A percentile compares a stretch with the other conserved stretches of the same genome.
phyloP scores from a whole-genome alignment of 2,329 filamentous ascomycete genomes.

The Colletotrichum navitas region DNA sequence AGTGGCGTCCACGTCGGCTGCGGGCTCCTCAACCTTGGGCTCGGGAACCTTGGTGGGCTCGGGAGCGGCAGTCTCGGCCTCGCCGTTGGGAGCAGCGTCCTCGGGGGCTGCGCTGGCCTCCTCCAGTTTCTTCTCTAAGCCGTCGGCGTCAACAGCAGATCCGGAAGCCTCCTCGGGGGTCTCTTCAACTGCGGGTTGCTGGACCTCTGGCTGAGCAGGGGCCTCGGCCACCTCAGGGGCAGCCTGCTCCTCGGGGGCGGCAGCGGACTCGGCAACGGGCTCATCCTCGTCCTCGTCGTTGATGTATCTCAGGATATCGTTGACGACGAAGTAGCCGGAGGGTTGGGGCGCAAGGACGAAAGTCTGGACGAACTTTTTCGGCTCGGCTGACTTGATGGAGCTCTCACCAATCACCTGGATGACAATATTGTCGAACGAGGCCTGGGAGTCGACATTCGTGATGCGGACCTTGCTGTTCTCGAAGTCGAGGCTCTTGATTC shows the following conservation, averaged over 20 bases:
- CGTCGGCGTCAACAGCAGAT: conserved; percentile 58
- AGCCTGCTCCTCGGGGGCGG: conserved; percentile 52
- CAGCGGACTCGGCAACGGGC: conserved; percentile 57
- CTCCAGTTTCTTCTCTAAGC: conserved; percentile 83
- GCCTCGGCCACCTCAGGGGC: conserved; percentile 58
- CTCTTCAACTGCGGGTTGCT: conserved; percentile 48
- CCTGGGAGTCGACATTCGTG: conserved; percentile 96
- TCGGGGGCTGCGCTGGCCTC: conserved; percentile 61
- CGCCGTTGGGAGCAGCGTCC: conserved; percentile 51
- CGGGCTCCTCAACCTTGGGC: conserved; percentile 46
- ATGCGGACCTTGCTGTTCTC: conserved; percentile 99
- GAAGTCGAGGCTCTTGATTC: conserved; percentile 92
- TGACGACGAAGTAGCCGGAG: conserved; percentile 97
- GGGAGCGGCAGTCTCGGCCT: conserved; percentile 50
- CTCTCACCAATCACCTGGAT: conserved; percentile 99
- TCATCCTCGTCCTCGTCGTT: conserved; percentile 85
- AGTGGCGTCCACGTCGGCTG: conserved; percentile 63
- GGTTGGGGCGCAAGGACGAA: conserved; percentile 97
- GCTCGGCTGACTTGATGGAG: conserved; percentile 90
- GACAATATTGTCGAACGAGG: conserved; percentile 91
- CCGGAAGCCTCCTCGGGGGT: conserved; percentile 43
- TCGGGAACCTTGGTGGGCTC: conserved; percentile 52
- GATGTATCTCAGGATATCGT: conserved; percentile 97
- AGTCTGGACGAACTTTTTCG: conserved; percentile 97
- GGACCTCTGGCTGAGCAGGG: conserved; percentile 51